Percentiles rank a stretch among this genome's conserved stretches.
Conservation (phyloP, 108 stramenopile genomes). For the Cyclostephanos tholiformis region DNA sequence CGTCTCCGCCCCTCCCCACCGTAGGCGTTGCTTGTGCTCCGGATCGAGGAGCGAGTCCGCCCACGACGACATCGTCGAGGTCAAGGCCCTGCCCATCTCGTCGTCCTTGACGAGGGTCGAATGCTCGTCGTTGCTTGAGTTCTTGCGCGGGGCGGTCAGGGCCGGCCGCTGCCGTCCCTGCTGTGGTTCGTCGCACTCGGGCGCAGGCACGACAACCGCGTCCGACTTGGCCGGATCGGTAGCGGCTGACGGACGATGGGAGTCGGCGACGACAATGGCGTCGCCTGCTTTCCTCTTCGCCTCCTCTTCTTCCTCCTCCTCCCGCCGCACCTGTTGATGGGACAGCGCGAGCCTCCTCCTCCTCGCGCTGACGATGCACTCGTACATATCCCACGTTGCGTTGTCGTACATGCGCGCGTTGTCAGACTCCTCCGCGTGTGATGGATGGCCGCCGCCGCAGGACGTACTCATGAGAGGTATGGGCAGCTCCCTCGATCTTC, state of each 20-base stretch:
- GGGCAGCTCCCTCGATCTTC: constrained; percentile 3
- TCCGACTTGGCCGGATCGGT: neutral
- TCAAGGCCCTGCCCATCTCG: neutral
- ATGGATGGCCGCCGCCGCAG: neutral
- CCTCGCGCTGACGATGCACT: constrained; percentile 32
- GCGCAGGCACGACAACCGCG: neutral
- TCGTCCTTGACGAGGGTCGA: constrained; percentile 6
- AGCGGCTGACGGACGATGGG: neutral
- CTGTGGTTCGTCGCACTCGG: neutral
- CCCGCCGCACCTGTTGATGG: neutral
- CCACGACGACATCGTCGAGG: constrained; percentile 10
- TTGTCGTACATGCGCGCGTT: constrained; percentile 28
- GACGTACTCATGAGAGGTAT: neutral
- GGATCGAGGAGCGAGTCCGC: neutral
- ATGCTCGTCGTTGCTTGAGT: neutral
- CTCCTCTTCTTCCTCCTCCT: too few relatives aligned
- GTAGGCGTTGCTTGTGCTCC: neutral
- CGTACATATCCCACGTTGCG: constrained; percentile 39
- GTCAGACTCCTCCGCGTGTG: constrained; percentile 11
- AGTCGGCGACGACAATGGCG: neutral
- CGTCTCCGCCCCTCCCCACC: neutral
- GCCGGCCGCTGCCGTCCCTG: neutral
- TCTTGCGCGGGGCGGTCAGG: neutral
- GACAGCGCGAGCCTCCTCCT: constrained; percentile 2
- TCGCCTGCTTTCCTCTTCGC: neutral